Evolutionary conservation across 352 stramenopile genomes (phyloP).

Genomic region (Globisporangium nunn): DNA sequence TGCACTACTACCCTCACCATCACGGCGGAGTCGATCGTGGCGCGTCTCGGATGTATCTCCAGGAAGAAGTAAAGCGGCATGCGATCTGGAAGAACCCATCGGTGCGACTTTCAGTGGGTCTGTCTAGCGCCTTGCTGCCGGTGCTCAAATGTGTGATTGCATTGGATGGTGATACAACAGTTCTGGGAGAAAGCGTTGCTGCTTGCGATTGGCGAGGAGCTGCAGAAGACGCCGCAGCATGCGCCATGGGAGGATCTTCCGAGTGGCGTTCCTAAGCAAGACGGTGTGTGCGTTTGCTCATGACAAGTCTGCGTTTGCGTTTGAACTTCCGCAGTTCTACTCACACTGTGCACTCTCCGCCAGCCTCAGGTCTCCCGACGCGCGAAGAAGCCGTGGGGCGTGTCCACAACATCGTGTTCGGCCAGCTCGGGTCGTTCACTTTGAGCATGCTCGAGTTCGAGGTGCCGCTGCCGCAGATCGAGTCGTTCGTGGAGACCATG

Average conservation of each 20-base stretch:
- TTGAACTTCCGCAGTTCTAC: too few species aligned
- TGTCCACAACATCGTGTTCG: constrained; percentile 87
- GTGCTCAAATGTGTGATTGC: background rate
- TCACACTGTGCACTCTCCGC: too few species aligned
- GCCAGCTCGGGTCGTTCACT: constrained; percentile 78
- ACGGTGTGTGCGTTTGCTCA: constrained; percentile 20
- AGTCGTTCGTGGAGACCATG: constrained; percentile 86
- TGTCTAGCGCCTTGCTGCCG: too few species aligned
- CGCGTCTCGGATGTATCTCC: constrained; percentile 58
- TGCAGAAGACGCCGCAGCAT: constrained; percentile 67
- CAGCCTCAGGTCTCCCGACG: constrained; percentile 30
- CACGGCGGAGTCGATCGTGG: constrained; percentile 22
- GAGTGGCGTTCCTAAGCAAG: constrained; percentile 36
- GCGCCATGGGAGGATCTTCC: constrained; percentile 78
- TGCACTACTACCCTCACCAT: constrained; percentile 1
- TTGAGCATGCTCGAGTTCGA: constrained; percentile 87
- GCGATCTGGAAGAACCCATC: constrained; percentile 78
- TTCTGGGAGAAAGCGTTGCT: constrained; percentile 86
- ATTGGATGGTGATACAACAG: constrained; percentile 11
- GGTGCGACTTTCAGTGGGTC: constrained; percentile 16
- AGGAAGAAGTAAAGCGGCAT: constrained; percentile 82
- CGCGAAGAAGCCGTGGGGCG: constrained; percentile 76
- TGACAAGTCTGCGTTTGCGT: background rate
- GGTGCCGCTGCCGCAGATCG: constrained; percentile 66
- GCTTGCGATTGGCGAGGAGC: constrained; percentile 74